Evolutionary conservation across 495 filamentous ascomycete species (phyloP).

Genomic region (Podospora tetraspora): DNA sequence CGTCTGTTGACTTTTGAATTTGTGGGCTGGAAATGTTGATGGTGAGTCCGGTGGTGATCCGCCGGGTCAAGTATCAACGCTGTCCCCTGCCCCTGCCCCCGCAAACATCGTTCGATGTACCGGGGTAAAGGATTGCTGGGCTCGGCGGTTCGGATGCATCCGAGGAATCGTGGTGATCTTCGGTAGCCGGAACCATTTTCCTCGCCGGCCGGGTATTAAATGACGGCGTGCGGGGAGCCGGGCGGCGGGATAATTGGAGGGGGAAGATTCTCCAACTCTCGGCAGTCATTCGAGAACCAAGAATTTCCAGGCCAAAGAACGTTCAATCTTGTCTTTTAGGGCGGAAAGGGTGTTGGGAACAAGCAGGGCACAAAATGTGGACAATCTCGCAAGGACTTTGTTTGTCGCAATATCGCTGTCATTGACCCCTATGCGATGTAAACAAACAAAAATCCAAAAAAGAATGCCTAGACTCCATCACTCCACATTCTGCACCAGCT

Average conservation of each 20-base stretch:
- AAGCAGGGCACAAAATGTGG: not conserved
- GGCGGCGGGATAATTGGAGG: not conserved
- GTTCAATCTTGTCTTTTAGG: not conserved
- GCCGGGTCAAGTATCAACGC: not conserved
- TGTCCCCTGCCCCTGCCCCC: not conserved
- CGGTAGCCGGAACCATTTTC: not conserved
- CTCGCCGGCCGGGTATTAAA: conserved; percentile 13
- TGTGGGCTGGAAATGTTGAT: not conserved
- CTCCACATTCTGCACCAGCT: conserved; percentile 33
- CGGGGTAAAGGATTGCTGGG: not conserved
- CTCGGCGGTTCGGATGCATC: not conserved
- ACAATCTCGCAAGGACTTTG: not conserved
- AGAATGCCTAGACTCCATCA: not conserved
- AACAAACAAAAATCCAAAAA: not conserved
- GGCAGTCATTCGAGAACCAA: conserved; percentile 9
- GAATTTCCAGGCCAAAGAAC: not conserved
- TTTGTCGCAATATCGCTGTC: not conserved
- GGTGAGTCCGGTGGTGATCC: not conserved
- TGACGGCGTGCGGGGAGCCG: conserved; percentile 6
- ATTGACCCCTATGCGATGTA: not conserved
- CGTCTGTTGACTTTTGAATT: not conserved
- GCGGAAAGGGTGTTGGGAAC: not conserved
- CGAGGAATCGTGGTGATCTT: not conserved
- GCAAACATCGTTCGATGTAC: not conserved
- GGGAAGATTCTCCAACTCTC: conserved; percentile 19